These are phyloP conservation scores for Bothriochloa decipiens DNA, from an alignment of 176 grass and related monocot genomes.

Conservation along the genomic window DNA sequence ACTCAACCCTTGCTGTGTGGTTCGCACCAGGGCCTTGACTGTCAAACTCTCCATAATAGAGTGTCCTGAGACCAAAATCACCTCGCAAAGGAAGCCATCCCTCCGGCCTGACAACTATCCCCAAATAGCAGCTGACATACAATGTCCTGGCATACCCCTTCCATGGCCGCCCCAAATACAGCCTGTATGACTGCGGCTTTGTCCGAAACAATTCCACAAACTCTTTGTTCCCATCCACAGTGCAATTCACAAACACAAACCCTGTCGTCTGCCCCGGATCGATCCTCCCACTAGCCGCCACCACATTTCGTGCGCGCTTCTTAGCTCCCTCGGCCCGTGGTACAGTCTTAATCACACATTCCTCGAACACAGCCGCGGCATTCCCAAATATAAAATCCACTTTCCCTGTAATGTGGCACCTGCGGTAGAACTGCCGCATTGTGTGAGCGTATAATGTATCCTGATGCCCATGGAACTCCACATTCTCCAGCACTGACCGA, in stretches of 20 bases:
- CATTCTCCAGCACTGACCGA: slow-evolving; percentile 70
- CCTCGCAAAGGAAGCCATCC: slow-evolving; percentile 81
- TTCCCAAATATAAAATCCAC: slow-evolving; percentile 91
- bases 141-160: slow-evolving; percentile 80
- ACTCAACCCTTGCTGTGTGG: slow-evolving; percentile 60
- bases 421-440: slow-evolving; percentile 72
- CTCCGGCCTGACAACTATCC: slow-evolving; percentile 61
- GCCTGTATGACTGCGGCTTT: slow-evolving; percentile 54
- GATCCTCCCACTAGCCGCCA: slow-evolving; percentile 79
- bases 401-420: slow-evolving; percentile 64
- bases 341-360: slow-evolving; percentile 63
- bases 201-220: slow-evolving; percentile 50
- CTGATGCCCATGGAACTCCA: slow-evolving; percentile 80
- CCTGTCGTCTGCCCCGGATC: slow-evolving; percentile 78
- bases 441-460: slow-evolving; percentile 81
- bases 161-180: slow-evolving; percentile 90
- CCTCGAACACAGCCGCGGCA: slow-evolving; percentile 67
- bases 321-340: slow-evolving; percentile 54
- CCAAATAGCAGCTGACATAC: slow-evolving; percentile 66
- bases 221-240: slow-evolving; percentile 56
- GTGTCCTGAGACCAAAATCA: slow-evolving; percentile 64
- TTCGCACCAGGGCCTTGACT: slow-evolving; percentile 75
- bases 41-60: slow-evolving; percentile 78
- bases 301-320: slow-evolving; percentile 65
- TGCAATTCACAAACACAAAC: slow-evolving; percentile 75